These are phyloP conservation scores for Cladosporium phlei DNA, from an alignment of 2,329 filamentous ascomycete species.

Conservation along the genomic window DNA sequence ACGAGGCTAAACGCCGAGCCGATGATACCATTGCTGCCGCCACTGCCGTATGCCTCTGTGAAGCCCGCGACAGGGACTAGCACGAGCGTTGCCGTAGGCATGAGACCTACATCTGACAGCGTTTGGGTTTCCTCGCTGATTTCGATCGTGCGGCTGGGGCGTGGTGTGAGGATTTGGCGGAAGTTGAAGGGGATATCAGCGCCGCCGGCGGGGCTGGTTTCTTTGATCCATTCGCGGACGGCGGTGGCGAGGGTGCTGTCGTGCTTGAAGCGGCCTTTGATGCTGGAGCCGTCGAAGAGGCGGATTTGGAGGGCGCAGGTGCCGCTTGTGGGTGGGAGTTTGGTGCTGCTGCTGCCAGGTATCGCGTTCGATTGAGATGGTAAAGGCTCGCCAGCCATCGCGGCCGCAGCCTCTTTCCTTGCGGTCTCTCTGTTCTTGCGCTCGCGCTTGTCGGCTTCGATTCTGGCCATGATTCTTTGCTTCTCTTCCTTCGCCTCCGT, in stretches of 20 bases:
- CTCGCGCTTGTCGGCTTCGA: slow-evolving; percentile 70
- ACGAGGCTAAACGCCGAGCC: slow-evolving; percentile 35
- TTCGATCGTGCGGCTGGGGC: slow-evolving; percentile 69
- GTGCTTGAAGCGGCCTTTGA: slow-evolving; percentile 62
- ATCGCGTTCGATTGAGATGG: slow-evolving; percentile 3
- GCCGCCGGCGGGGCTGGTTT: slow-evolving; percentile 42
- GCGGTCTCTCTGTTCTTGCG: slow-evolving; percentile 55
- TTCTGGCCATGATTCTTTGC: slow-evolving; percentile 65
- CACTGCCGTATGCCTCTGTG: slow-evolving; percentile 53
- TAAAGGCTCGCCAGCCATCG: slow-evolving; percentile 6
- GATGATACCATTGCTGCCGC: slow-evolving; percentile 28
- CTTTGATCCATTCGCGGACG: slow-evolving; percentile 74
- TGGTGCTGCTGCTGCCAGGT: slow-evolving; percentile 3
- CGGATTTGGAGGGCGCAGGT: slow-evolving; percentile 62
- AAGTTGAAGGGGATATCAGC: slow-evolving; percentile 64
- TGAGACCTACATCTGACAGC: slow-evolving; percentile 65
- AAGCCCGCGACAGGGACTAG: slow-evolving; percentile 66
- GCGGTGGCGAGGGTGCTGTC: slow-evolving; percentile 59
- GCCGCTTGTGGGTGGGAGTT: slow-evolving; percentile 18
- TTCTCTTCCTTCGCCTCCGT: slow-evolving; percentile 64
- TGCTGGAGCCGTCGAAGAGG: slow-evolving; percentile 75
- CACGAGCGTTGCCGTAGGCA: slow-evolving; percentile 76
- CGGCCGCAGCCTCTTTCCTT: slow-evolving; percentile 23
- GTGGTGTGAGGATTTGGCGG: slow-evolving; percentile 74
- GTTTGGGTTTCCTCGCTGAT: slow-evolving; percentile 67